phyloP scores from a whole-genome alignment of 192 early-diverging fungal species.

The Coemansia sp. region DNA sequence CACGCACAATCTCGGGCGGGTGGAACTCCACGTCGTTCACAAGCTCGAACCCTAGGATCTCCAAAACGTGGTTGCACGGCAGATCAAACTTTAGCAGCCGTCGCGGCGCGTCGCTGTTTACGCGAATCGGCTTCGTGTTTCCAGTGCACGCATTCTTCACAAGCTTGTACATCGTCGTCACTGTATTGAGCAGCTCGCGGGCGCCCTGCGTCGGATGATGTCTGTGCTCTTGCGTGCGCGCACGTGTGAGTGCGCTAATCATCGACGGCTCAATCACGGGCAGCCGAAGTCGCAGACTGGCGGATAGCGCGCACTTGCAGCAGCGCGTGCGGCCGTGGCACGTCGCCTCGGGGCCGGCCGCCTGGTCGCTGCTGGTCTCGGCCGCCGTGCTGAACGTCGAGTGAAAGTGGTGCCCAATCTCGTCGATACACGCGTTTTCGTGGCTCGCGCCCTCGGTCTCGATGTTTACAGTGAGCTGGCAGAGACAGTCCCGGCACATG shows the following conservation, averaged over 20 bases:
- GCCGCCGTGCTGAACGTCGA: background rate
- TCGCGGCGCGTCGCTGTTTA: constrained; percentile 14
- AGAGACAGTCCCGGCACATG: constrained; percentile 30
- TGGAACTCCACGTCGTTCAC: constrained; percentile 12
- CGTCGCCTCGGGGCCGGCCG: background rate
- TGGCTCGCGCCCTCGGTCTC: constrained; percentile 1
- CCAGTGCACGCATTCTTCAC: constrained; percentile 28
- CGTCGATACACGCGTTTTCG: constrained; percentile 27
- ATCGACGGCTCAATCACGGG: constrained; percentile 18
- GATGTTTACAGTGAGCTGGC: constrained; percentile 5
- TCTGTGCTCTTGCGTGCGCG: constrained; percentile 13
- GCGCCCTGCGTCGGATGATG: constrained; percentile 39
- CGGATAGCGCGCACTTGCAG: constrained; percentile 32
- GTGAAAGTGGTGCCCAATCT: constrained; percentile 41
- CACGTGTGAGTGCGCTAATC: constrained; percentile 12
- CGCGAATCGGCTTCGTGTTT: constrained; percentile 16
- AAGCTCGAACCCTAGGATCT: constrained; percentile 31
- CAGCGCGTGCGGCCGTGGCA: constrained; percentile 20
- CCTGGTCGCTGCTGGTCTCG: constrained; percentile 5
- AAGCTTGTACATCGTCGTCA: constrained; percentile 16
- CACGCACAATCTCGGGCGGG: constrained; percentile 14
- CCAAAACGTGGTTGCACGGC: constrained; percentile 32
- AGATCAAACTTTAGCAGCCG: constrained; percentile 38
- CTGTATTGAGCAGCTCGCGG: constrained; percentile 29
- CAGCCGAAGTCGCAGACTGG: background rate